phyloP scores from a whole-genome alignment of 352 stramenopile genomes.

The Phytophthora cryptogea region DNA sequence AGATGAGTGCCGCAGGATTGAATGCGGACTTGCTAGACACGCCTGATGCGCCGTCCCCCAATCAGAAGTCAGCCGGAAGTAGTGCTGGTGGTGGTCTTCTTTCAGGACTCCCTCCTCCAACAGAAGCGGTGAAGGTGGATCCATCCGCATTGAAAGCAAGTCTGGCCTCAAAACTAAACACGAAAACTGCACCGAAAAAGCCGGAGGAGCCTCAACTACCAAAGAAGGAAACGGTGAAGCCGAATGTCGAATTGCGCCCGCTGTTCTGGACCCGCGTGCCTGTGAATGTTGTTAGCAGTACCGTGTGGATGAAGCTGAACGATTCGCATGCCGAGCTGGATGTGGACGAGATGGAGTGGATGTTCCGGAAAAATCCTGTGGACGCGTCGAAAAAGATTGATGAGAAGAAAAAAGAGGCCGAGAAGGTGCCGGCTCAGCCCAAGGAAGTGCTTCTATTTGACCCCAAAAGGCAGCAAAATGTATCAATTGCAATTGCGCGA shows the following conservation, averaged over 20 bases:
- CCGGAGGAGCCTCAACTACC: constrained; percentile 70
- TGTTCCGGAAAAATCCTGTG: constrained; percentile 85
- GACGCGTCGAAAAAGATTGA: constrained; percentile 72
- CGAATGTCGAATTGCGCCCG: constrained; percentile 84
- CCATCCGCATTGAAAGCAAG: constrained; percentile 64
- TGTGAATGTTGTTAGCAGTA: constrained; percentile 87
- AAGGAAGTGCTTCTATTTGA: constrained; percentile 93
- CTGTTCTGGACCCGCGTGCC: constrained; percentile 91
- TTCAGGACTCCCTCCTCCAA: constrained; percentile 59
- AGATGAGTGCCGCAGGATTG: constrained; percentile 83
- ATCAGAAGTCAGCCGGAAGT: constrained; percentile 43
- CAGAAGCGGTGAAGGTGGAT: constrained; percentile 74
- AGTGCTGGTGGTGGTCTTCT: constrained; percentile 38
- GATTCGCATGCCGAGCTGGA: constrained; percentile 72
- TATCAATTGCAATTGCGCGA: constrained; percentile 96
- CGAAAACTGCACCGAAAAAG: constrained; percentile 50
- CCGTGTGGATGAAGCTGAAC: constrained; percentile 86
- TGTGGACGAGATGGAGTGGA: constrained; percentile 87
- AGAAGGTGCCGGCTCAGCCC: constrained; percentile 40
- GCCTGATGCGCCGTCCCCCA: constrained; percentile 72
- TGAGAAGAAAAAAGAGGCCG: constrained; percentile 80
- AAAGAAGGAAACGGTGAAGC: constrained; percentile 88
- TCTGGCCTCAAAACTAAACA: constrained; percentile 53
- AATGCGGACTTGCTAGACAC: constrained; percentile 71
- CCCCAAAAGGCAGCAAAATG: constrained; percentile 96